Conservation (phyloP, 768 basidiomycete genomes). For the Suillus subluteus region DNA sequence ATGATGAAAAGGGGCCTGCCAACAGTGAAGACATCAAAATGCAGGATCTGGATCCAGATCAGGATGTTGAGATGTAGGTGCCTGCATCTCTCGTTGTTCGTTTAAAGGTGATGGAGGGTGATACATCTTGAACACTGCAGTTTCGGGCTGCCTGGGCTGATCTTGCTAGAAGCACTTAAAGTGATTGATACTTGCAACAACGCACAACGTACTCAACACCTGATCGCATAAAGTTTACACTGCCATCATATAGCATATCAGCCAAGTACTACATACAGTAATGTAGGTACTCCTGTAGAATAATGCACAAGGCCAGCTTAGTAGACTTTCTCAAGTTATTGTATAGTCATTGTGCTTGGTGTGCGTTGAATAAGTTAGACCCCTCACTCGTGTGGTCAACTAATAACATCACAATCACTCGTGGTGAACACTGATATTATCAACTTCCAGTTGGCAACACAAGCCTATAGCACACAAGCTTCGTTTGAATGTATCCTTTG, state of each 20-base stretch:
- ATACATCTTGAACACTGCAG: neutral
- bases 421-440: too few relatives aligned
- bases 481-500: too few relatives aligned
- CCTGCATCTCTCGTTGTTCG: neutral
- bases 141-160: neutral
- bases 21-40: neutral
- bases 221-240: neutral
- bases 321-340: neutral
- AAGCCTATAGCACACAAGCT: too few relatives aligned
- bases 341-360: neutral
- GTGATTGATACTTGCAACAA: neutral
- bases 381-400: too few relatives aligned
- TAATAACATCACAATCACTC: too few relatives aligned
- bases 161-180: neutral
- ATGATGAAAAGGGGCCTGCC: neutral
- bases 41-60: neutral
- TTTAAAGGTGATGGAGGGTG: neutral
- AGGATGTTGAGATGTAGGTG: neutral
- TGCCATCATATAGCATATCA: conserved; percentile 2
- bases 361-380: too few relatives aligned
- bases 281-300: neutral
- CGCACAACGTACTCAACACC: neutral
- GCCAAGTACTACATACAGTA: neutral
- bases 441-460: too few relatives aligned
- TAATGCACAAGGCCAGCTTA: neutral